Evolutionary conservation across 2,329 filamentous ascomycete genomes (phyloP), one percentile per base, ranked within the genome.

Genomic region (Stagonosporopsis tanaceti): DNA sequence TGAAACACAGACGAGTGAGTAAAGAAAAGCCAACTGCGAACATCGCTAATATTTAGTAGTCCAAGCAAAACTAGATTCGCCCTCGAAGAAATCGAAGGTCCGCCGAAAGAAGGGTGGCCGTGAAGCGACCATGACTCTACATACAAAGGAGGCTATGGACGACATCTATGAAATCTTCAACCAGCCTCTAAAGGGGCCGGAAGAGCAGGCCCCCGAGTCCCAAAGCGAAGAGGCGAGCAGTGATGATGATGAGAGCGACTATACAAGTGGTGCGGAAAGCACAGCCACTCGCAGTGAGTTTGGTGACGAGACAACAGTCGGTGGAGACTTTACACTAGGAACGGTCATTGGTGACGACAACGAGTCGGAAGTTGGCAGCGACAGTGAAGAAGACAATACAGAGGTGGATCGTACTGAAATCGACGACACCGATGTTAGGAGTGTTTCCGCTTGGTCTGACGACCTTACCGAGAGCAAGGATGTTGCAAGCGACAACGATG

Each of bases 111-210:
- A 90, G 74, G 88, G 88, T 48, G 83, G 83, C 11, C 63, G 61
- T 34, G 94, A 98, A 76, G 91, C 93, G n/a, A 99, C 95, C 1
- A 97, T 99, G 93, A 99, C 95, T 0, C 86, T 99, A 64, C 93
- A 98, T 72, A 99, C 95, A 12, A 91, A 87, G 67, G 94, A 95
- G 63, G 95, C 95, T 4, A 97, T 94, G 61, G 93, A 98, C 67
- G 95, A 99, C 67, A 97, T 99, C 50, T 98, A 98, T 70, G 93
- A 93, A 56, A 92, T 99, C 45, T 99, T 98, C 78, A 98, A 95
- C 70, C 91, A 95, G 56, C 94, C 95, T 1, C 76, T 94, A 34
- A 83, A 84, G 60, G 79, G 80, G 2, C 75, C 80, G 53, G 76
- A 77, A 17, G 74, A 79, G 2, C 78, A 78, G 30, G 73, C 77